These are phyloP conservation scores for Leccinum variicolor DNA, from an alignment of 768 basidiomycete genomes.

Conservation along the genomic window DNA sequence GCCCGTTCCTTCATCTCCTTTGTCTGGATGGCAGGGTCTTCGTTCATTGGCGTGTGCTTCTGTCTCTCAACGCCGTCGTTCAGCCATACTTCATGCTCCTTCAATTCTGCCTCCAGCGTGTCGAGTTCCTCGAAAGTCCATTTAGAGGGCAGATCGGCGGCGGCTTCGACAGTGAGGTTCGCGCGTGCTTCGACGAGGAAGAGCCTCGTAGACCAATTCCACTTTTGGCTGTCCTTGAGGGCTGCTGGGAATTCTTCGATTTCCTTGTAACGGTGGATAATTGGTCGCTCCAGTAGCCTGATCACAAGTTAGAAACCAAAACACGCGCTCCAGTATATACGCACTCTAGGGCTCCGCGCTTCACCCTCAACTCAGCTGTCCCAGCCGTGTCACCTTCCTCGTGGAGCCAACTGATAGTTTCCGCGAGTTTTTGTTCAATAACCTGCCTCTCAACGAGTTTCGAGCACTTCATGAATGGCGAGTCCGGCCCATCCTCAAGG, in stretches of 20 bases:
- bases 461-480: slow-evolving; percentile 86
- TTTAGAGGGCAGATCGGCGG: slow-evolving; percentile 61
- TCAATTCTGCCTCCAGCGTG: slow-evolving; percentile 68
- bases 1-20: slow-evolving; percentile 83
- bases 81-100: slow-evolving; percentile 84
- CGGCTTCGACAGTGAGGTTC: slow-evolving; percentile 68
- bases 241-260: slow-evolving; percentile 81
- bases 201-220: slow-evolving; percentile 83
- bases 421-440: slow-evolving; percentile 66
- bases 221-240: slow-evolving; percentile 79
- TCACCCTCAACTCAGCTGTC: slow-evolving; percentile 68
- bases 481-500: slow-evolving; percentile 59
- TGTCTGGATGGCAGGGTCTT: slow-evolving; percentile 84
- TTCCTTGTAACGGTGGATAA: slow-evolving; percentile 87
- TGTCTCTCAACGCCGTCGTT: slow-evolving; percentile 79
- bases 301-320: slow-evolving; percentile 4
- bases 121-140: slow-evolving; percentile 89
- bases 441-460: slow-evolving; percentile 63
- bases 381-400: slow-evolving; percentile 83
- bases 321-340: slow-evolving; percentile 23
- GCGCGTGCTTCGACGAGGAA: slow-evolving; percentile 79
- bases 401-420: slow-evolving; percentile 77
- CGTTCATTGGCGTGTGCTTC: slow-evolving; percentile 64
- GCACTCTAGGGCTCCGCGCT: slow-evolving; percentile 81
- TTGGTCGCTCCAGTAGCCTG: slow-evolving; percentile 75